Conservation (phyloP, 1,139 yeast genomes). For the Pichia sp. region DNA sequence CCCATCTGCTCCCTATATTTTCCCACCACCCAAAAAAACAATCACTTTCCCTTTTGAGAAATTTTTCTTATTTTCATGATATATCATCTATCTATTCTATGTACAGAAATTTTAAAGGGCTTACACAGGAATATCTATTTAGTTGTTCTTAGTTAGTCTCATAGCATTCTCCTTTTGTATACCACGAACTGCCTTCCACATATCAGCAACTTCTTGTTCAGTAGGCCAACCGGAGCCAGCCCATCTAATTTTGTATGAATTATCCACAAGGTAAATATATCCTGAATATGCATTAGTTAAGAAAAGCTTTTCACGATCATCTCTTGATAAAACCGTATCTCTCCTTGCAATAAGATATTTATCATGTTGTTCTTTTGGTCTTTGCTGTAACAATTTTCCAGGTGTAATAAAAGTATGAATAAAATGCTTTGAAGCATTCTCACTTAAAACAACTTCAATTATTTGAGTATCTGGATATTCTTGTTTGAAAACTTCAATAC, state of each 20-base stretch:
- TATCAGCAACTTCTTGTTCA: slow-evolving; percentile 51
- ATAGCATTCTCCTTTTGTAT: slow-evolving; percentile 30
- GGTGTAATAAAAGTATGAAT: slow-evolving; percentile 43
- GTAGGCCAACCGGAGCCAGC: slow-evolving; percentile 80
- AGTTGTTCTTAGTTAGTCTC: slow-evolving; percentile 5
- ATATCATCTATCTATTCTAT: no score
- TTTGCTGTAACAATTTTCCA: slow-evolving; percentile 18
- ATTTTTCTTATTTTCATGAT: no score
- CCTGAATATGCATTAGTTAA: slow-evolving; percentile 81
- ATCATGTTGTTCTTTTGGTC: slow-evolving; percentile 46
- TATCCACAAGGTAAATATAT: slow-evolving; percentile 72
- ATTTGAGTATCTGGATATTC: slow-evolving; percentile 55
- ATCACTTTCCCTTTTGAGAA: no score
- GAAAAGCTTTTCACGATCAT: slow-evolving; percentile 51
- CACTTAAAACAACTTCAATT: slow-evolving; percentile 70
- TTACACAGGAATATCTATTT: no score
- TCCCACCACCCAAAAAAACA: no score
- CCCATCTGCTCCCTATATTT: no score
- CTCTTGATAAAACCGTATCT: slow-evolving; percentile 48
- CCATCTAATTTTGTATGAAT: slow-evolving; percentile 76
- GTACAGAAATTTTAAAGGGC: no score
- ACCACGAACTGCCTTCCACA: slow-evolving; percentile 65
- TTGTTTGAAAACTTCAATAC: slow-evolving; percentile 28
- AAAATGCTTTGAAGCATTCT: slow-evolving; percentile 59
- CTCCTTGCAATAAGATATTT: slow-evolving; percentile 62